Percentiles rank a stretch among this genome's conserved stretches.
These are phyloP conservation scores for Blastocystis sp. DNA, from an alignment of 352 stramenopile species.

Conservation along the genomic window DNA sequence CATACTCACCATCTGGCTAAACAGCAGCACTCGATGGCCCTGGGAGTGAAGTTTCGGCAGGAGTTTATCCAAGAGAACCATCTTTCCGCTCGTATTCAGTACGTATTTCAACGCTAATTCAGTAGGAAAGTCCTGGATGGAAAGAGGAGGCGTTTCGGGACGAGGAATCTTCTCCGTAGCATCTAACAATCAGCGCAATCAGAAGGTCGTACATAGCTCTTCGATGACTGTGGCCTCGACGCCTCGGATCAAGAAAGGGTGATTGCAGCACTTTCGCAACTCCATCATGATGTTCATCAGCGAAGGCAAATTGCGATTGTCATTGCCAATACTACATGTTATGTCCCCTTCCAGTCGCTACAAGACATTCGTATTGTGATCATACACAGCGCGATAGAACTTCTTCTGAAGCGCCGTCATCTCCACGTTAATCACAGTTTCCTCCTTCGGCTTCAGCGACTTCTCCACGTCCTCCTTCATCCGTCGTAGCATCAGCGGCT, in stretches of 20 bases:
- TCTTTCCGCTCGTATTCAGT: slow-evolving; percentile 88
- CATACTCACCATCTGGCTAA: slow-evolving; percentile 89
- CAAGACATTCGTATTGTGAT: slow-evolving; percentile 96
- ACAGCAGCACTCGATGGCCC: slow-evolving; percentile 92
- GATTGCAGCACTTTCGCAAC: slow-evolving; percentile 98
- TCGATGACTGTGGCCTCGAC: slow-evolving; percentile 73
- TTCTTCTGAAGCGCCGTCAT: slow-evolving; percentile 95
- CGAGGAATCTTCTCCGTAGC: too few relatives aligned
- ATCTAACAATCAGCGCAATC: too few relatives aligned
- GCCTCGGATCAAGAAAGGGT: slow-evolving; percentile 93
- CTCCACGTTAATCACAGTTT: slow-evolving; percentile 89
- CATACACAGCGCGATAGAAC: slow-evolving; percentile 97
- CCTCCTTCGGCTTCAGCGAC: slow-evolving; percentile 88
- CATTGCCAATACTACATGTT: slow-evolving; percentile 60
- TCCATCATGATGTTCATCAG: slow-evolving; percentile 99
- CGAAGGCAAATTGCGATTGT: slow-evolving; percentile 70
- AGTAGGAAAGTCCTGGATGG: slow-evolving; percentile 79
- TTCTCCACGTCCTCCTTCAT: slow-evolving; percentile 95
- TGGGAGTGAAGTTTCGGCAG: slow-evolving; percentile 87
- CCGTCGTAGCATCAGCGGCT: slow-evolving; percentile 85
- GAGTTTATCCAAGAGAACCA: slow-evolving; percentile 96
- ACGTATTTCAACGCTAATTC: slow-evolving; percentile 68
- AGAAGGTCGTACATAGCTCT: not conserved
- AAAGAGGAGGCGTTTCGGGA: slow-evolving; percentile 61
- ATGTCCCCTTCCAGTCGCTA: slow-evolving; percentile 63